A percentile compares a stretch with the other conserved stretches of the same genome.
Conservation (phyloP, 768 basidiomycete species). For the Termitomyces sp. region DNA sequence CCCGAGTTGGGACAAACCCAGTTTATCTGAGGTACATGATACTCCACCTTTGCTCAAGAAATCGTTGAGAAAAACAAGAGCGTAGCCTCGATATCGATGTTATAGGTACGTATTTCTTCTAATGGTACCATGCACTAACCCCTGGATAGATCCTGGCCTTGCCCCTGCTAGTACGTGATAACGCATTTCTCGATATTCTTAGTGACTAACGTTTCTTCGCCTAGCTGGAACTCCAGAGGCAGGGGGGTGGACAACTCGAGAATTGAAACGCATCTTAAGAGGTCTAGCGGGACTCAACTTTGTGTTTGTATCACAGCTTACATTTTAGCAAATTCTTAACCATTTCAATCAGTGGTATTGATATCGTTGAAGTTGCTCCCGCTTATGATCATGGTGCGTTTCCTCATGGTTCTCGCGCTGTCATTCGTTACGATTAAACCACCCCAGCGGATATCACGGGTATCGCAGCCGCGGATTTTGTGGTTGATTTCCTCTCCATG, state of each 20-base stretch:
- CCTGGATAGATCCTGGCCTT: slow-evolving; percentile 57
- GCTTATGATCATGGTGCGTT: slow-evolving; percentile 66
- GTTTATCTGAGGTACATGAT: slow-evolving; percentile 66
- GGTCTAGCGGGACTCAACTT: slow-evolving; percentile 78
- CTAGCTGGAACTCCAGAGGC: slow-evolving; percentile 81
- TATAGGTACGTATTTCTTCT: slow-evolving; percentile 42
- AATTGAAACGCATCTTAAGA: slow-evolving; percentile 76
- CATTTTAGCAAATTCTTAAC: not conserved
- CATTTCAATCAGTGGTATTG: slow-evolving; percentile 48
- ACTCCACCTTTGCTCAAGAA: not conserved
- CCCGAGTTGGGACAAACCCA: slow-evolving; percentile 68
- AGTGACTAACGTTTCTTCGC: not conserved
- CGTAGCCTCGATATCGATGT: slow-evolving; percentile 78
- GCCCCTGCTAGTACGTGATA: slow-evolving; percentile 68
- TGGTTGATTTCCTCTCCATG: slow-evolving; percentile 66
- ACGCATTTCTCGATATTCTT: not conserved
- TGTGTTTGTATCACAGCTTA: slow-evolving; percentile 45
- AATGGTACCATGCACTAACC: not conserved
- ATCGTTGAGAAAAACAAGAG: not conserved
- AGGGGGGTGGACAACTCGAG: slow-evolving; percentile 82
- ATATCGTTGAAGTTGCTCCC: slow-evolving; percentile 72
- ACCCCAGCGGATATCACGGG: slow-evolving; percentile 59
- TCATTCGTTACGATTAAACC: not conserved
- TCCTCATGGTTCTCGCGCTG: not conserved
- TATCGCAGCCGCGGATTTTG: slow-evolving; percentile 64